Evolutionary conservation across 2,329 filamentous ascomycete genomes (phyloP).

Genomic region (Sclerotinia glacialis): DNA sequence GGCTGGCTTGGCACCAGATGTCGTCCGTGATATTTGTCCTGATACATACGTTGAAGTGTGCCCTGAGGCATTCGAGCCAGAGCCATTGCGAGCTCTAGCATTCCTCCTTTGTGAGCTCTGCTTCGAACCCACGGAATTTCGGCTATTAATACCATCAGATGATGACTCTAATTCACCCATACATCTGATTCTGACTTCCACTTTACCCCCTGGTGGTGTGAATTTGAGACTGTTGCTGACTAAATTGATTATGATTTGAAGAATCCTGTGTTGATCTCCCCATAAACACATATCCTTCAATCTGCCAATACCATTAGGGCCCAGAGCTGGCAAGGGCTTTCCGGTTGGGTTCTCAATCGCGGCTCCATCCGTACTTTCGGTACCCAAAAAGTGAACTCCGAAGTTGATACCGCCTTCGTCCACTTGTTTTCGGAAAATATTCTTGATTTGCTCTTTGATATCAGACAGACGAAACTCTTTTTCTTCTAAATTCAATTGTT

Average conservation of each 20-base stretch:
- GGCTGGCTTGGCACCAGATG: constrained; percentile 36
- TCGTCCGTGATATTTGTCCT: constrained; percentile 45
- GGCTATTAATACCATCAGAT: constrained; percentile 29
- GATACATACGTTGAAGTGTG: constrained; percentile 8
- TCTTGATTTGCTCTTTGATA: constrained; percentile 72
- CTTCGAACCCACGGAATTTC: constrained; percentile 33
- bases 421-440: constrained; percentile 85
- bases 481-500: constrained; percentile 77
- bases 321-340: constrained; percentile 53
- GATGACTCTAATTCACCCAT: constrained; percentile 51
- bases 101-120: constrained; percentile 33
- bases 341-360: constrained; percentile 25
- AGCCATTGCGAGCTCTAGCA: constrained; percentile 29
- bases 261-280: constrained; percentile 88
- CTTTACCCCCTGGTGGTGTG: constrained; percentile 71
- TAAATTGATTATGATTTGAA: constrained; percentile 91
- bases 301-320: constrained; percentile 63
- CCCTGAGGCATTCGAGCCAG: constrained; percentile 45
- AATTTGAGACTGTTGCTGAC: constrained; percentile 93
- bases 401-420: constrained; percentile 75
- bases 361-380: constrained; percentile 40
- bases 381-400: constrained; percentile 65
- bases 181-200: constrained; percentile 74
- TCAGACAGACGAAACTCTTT: constrained; percentile 84
- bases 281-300: constrained; percentile 81